phyloP scores from a whole-genome alignment of 495 filamentous ascomycete genomes.

The Extremus antarcticus region DNA sequence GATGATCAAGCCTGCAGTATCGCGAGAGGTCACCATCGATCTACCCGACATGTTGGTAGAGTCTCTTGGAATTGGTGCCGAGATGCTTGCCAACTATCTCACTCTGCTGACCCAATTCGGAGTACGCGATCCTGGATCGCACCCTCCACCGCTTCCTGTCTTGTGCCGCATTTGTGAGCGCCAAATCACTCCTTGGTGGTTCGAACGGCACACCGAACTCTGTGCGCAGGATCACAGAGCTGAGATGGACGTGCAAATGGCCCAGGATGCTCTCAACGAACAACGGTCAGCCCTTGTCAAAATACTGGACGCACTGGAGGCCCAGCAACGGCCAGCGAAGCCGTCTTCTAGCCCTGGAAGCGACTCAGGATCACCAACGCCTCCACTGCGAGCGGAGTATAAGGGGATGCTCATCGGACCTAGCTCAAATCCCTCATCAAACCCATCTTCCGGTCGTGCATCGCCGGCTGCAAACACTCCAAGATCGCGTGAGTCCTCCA shows the following conservation, averaged over 20 bases:
- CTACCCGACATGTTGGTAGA: constrained; percentile 85
- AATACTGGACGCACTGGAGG: constrained; percentile 83
- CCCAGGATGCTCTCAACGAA: constrained; percentile 85
- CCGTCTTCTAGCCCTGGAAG: constrained; percentile 9
- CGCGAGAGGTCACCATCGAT: constrained; percentile 89
- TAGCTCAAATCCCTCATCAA: constrained; percentile 47
- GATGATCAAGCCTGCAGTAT: constrained; percentile 92
- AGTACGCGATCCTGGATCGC: constrained; percentile 64
- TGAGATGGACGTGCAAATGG: constrained; percentile 93
- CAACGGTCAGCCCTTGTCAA: constrained; percentile 94
- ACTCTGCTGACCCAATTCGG: constrained; percentile 80
- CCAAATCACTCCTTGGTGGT: constrained; percentile 99
- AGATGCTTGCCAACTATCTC: constrained; percentile 86
- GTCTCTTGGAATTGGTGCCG: constrained; percentile 84
- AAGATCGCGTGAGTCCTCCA: constrained; percentile 71
- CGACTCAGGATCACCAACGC: constrained; percentile 22
- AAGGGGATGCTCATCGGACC: constrained; percentile 84
- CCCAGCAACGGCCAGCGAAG: constrained; percentile 55
- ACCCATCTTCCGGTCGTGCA: constrained; percentile 49
- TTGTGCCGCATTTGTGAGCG: constrained; percentile 96
- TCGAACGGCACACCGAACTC: constrained; percentile 94
- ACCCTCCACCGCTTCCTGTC: constrained; percentile 79
- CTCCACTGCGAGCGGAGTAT: constrained; percentile 64
- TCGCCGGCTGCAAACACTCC: constrained; percentile 57
- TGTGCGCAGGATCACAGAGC: constrained; percentile 92